Conservation (phyloP, 257 asterid species). For the Osmanthus fragrans region DNA sequence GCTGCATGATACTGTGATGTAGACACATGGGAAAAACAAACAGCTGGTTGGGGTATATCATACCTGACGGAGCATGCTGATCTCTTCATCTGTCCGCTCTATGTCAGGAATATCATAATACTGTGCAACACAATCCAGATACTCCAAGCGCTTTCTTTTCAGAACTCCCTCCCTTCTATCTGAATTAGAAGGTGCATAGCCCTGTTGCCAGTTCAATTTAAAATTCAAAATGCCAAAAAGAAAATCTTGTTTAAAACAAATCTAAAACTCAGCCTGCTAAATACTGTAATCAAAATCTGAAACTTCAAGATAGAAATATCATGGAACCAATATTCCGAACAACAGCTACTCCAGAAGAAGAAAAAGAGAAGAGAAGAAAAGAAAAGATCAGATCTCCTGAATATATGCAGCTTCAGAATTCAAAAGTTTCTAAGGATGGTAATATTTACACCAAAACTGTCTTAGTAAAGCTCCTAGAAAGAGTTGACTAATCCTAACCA, state of each 20-base stretch:
- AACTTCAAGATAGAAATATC: constrained; percentile 6
- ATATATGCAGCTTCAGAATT: not conserved
- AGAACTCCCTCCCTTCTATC: constrained; percentile 99
- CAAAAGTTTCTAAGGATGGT: not conserved
- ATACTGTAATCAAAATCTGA: not conserved
- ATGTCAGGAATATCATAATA: constrained; percentile 81
- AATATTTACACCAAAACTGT: not conserved
- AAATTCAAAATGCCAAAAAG: constrained; percentile 35
- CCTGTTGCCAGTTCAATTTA: constrained; percentile 87
- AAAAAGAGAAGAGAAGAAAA: not conserved
- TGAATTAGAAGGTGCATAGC: constrained; percentile 99
- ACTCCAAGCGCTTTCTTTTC: constrained; percentile 86
- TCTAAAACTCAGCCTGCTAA: not conserved
- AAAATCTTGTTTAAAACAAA: constrained; percentile 17
- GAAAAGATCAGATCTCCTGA: not conserved
- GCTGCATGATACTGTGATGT: constrained; percentile 7
- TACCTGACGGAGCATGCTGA: constrained; percentile 98
- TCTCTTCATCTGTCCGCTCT: constrained; percentile 95
- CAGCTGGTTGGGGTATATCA: not conserved
- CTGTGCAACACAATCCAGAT: constrained; percentile 89
- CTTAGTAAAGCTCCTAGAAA: not conserved
- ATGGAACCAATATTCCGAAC: constrained; percentile 5
- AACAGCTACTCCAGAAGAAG: constrained; percentile 1
- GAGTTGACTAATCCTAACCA: not conserved
- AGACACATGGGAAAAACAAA: constrained; percentile 5